phyloP scores from a whole-genome alignment of 2,329 filamentous ascomycete species.

The Zasmidium citrigriseum region DNA sequence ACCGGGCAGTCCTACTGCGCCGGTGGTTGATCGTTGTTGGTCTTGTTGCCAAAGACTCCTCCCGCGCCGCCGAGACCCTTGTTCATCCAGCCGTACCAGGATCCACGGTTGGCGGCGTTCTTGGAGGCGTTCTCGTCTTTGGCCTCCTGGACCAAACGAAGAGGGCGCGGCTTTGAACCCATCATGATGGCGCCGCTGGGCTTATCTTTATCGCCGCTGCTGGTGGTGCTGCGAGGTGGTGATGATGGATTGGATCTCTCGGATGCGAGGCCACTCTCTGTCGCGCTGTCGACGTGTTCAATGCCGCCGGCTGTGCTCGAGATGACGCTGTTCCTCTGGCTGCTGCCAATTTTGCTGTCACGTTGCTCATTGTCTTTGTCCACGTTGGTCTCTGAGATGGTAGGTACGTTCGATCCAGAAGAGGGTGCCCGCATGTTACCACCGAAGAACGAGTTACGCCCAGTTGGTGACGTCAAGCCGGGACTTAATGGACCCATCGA shows the following conservation, averaged over 20 bases:
- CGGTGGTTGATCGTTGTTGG: constrained; percentile 7
- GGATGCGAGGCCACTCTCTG: constrained; percentile 16
- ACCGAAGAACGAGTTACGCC: constrained; percentile 61
- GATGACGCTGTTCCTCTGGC: constrained; percentile 27
- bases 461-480: constrained; percentile 60
- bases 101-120: constrained; percentile 47
- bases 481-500: constrained; percentile 42
- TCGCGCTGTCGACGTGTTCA: constrained; percentile 10
- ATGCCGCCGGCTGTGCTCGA: constrained; percentile 19
- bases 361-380: constrained; percentile 29
- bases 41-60: neutral
- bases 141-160: constrained; percentile 82
- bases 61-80: constrained; percentile 26
- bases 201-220: constrained; percentile 27
- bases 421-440: constrained; percentile 37
- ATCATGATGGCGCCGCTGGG: constrained; percentile 47
- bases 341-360: constrained; percentile 31
- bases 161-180: constrained; percentile 73
- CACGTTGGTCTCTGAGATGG: constrained; percentile 25
- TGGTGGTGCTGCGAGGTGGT: constrained; percentile 60
- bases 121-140: constrained; percentile 41
- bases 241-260: constrained; percentile 51
- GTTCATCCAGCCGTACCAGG: constrained; percentile 52
- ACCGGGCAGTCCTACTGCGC: constrained; percentile 5
- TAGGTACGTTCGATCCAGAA: constrained; percentile 49